Evolutionary conservation across 2,329 filamentous ascomycete species (phyloP), one percentile per base, ranked within the genome.

Genomic region (Xylariales sp.): DNA sequence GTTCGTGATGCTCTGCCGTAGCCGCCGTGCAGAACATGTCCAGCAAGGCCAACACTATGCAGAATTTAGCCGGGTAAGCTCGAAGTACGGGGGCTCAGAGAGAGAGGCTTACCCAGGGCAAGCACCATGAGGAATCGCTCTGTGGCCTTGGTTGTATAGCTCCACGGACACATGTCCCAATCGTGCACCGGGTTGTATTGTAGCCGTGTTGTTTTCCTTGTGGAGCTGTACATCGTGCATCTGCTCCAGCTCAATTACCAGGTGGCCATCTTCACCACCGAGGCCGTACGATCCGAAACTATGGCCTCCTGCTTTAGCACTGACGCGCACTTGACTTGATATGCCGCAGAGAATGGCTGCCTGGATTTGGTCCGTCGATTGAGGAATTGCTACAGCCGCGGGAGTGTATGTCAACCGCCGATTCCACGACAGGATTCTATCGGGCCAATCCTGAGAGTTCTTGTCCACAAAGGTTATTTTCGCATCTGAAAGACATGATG

Each of bases 231-330:
- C 59, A 3, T 59, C 54, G 39, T 65, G 60, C 48, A 73, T 63
- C 19, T 60, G 52, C 44, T 67, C 57, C 16, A 73, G 55, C 48
- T 68, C 59, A 37, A 73, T 62, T 35, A 71, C 60, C 41, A 72
- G 59, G 38, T 61, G 58, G 2, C 68, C 69, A 38, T 71, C 59
- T 42, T 67, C 60, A 8, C 67, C 68, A 25, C 67, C 66, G 6
- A 66, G 59, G 36, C 64, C 65, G 43, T 61, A 63, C 10, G 62
- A 65, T 15, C 65, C 67, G 47, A 72, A 74, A 5, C 65, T 70
- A 46, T 73, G 70, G n/a, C 70, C 70, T 23, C 69, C 70, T 24
- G 61, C 58, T 44, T 65, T 66, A 14, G 67, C 62, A 19, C 66
- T 65, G 3, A 72, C 67, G 48, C 67, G 68, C 37, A 67, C 54